phyloP scores from a whole-genome alignment of 805 yeast species.

The Blastobotrys parvus region DNA sequence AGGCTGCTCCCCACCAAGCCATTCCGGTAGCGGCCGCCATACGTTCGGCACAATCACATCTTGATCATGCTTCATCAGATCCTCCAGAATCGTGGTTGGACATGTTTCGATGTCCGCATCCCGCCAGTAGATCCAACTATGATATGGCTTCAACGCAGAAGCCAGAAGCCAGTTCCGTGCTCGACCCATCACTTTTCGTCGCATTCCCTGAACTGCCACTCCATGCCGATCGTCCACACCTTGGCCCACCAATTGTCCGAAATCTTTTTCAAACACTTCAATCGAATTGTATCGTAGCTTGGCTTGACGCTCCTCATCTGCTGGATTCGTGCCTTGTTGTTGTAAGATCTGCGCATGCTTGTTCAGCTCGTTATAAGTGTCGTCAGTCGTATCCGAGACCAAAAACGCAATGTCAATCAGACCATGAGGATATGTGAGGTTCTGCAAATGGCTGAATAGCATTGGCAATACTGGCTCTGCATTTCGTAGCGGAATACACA shows the following conservation, averaged over 20 bases:
- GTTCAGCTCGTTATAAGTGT: slow-evolving; percentile 60
- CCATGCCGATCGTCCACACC: slow-evolving; percentile 91
- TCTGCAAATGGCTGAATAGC: slow-evolving; percentile 72
- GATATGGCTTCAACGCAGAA: slow-evolving; percentile 83
- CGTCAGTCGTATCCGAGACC: slow-evolving; percentile 82
- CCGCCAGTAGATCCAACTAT: slow-evolving; percentile 95
- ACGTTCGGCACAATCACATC: slow-evolving; percentile 96
- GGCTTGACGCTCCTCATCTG: not conserved
- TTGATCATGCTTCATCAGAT: slow-evolving; percentile 81
- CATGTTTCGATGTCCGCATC: slow-evolving; percentile 95
- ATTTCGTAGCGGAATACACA: slow-evolving; percentile 85
- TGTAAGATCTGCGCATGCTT: slow-evolving; percentile 50
- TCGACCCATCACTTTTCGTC: slow-evolving; percentile 90
- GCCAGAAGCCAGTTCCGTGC: slow-evolving; percentile 92
- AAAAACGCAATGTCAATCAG: slow-evolving; percentile 71
- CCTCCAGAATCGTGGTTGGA: slow-evolving; percentile 79
- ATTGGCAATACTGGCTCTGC: slow-evolving; percentile 81
- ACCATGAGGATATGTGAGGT: slow-evolving; percentile 72
- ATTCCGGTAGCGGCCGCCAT: slow-evolving; percentile 94
- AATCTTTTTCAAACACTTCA: slow-evolving; percentile 81
- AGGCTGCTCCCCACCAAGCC: slow-evolving; percentile 84
- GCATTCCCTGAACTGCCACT: slow-evolving; percentile 90
- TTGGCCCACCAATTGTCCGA: slow-evolving; percentile 90
- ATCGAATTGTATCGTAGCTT: slow-evolving; percentile 50
- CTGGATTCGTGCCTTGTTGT: slow-evolving; percentile 31